Base-by-base conservation (phyloP, 2,329 filamentous ascomycete genomes). In the Pseudogymnoascus sp. region DNA sequence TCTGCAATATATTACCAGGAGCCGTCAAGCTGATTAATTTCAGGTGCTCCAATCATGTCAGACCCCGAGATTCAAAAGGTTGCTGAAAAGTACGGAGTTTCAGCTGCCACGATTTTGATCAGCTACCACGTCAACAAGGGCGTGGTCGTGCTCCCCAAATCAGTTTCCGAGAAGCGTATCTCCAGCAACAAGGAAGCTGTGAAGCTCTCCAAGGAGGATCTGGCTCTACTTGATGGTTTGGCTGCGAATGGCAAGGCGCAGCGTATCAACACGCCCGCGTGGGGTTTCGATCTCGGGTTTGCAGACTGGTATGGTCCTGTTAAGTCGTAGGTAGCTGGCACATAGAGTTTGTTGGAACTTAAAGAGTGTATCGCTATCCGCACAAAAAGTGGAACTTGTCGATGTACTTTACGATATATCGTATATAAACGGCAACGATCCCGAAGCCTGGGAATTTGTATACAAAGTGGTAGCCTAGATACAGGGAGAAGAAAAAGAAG, bases 51-150 rank as follows among this genome's bases (percentile, higher is more conserved):
- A 11, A 22, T 63, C 37, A 38, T 62, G 16, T 16, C 28, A 7
- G 62, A 63, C 43, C 41, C 22, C 12, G 38, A 63, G 41, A 64
- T 66, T 46, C 59, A 61, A 43, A 11, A 60, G 41, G 62, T 85
- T 50, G 83, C 82, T 46, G 77, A 81, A 64, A 75, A 78, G 41
- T 74, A 81, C 26, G 77, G 75, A 24, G 78, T 81, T 68, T 79
- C 81, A 56, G 78, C 80, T 1, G 81, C 80, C 0, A 78, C 80
- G 63, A 70, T 84, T 8, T 73, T 84, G 7, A 78, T 84, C 64
- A 78, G 78, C 41, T 83, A 81, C 80, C 78, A 76, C 6, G 75
- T 84, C 8, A 78, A 82, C 69, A 75, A 80, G n/a, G 81, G 81
- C 0, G 80, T 78, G 1, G 75, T 80, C 7, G 81, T 82, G 7